A percentile compares a stretch with the other conserved stretches of the same genome.
phyloP scores from a whole-genome alignment of 108 stramenopile species.

The Aurantiochytrium sp. region DNA sequence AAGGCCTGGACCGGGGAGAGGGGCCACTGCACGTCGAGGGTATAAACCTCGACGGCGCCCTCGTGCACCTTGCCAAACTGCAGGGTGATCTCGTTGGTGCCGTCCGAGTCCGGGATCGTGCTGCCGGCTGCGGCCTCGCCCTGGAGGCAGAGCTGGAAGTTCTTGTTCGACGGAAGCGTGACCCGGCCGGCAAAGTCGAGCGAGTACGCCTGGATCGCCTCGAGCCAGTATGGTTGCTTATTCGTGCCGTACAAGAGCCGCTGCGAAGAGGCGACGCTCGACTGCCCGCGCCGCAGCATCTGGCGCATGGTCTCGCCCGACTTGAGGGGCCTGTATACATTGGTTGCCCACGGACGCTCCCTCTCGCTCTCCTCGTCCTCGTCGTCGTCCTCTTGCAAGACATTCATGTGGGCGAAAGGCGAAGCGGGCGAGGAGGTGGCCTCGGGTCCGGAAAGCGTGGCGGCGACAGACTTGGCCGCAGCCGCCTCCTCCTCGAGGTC shows the following conservation, averaged over 20 bases:
- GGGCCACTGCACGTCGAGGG: constrained; percentile 25
- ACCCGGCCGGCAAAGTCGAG: neutral
- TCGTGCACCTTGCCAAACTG: constrained; percentile 32
- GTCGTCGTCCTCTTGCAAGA: neutral
- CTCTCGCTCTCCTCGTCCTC: neutral
- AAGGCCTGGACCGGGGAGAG: constrained; percentile 10
- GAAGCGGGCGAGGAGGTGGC: too few species aligned
- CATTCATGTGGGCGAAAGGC: neutral
- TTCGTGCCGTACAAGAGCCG: neutral
- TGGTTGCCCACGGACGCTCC: neutral
- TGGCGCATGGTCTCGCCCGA: neutral
- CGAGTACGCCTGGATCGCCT: constrained; percentile 33
- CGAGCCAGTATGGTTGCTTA: constrained; percentile 53
- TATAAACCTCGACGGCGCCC: neutral
- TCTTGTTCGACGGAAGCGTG: constrained; percentile 6
- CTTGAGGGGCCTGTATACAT: neutral
- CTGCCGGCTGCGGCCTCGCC: neutral
- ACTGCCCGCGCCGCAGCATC: neutral
- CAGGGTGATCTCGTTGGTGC: constrained; percentile 2
- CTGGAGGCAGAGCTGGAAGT: neutral
- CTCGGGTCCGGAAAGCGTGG: too few species aligned
- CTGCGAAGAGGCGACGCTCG: neutral
- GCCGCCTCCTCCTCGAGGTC: neutral
- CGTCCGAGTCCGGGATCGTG: neutral
- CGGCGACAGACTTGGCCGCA: neutral